Base-by-base conservation (phyloP, 257 asterid species). In the Perilla frutescens region DNA sequence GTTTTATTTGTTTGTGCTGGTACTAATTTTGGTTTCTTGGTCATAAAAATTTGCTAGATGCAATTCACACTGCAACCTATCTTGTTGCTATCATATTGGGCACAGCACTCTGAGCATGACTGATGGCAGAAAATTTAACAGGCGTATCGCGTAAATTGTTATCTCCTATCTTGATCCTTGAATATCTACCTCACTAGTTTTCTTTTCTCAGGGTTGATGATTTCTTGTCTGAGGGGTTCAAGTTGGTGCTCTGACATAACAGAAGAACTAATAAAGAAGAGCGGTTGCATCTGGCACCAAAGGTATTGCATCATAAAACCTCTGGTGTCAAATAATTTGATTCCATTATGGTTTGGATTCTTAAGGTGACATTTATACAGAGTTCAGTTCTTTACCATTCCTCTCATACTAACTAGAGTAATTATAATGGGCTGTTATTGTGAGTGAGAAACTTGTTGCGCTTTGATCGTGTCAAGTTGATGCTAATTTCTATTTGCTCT, bases 221-320 rank as follows among this genome's bases (percentile, higher is more conserved):
- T 70, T 81, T 81, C 75, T 78, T 81, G 78, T 77, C 85, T 2
- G 78, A 81, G 75, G 82, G 85, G 14, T 81, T 81, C 77, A 81
- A 76, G 74, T 65, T 81, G 84, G 77, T 68, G 20, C 80, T 81
- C 64, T 81, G 70, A 70, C 71, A 36, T 48, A 32, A 65, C 45
- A 8, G 45, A 57, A 32, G 72, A 40, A 36, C 26, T 20, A 20
- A 20, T 20, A 20, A 20, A 59, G 50, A 59, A 59, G 55, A 56
- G 68, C 39, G 26, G 61, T 36, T 43, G 80, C 55, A 73, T 57
- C 69, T 62, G 55, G 37, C 62, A 44, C 56, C 6, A 29, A 29
- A 73, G 82, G 77, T 77, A 68, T 14, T 31, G 56, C 68, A 57
- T 32, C 37, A 9, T 36, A 44, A 10, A 20, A 9, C 7, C 50